Evolutionary conservation across 1,139 yeast species (phyloP), one percentile per base, ranked within the genome.

Genomic region (Suhomyces maxii): DNA sequence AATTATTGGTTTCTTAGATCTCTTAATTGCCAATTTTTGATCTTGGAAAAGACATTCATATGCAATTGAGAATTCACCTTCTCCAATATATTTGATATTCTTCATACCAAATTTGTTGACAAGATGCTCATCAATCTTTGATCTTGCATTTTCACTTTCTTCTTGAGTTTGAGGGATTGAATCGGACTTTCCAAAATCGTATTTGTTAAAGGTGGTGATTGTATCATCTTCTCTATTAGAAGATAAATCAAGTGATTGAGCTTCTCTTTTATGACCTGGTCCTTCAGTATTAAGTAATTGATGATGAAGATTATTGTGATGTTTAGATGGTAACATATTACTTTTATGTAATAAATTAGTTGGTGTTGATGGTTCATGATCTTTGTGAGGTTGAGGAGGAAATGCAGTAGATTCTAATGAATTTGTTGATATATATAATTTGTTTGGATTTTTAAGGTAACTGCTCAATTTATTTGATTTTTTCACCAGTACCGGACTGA

Each of bases 51-150:
- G 67, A 49, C 87, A 84, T 57, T 87, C 89, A 65, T 82, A 93
- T 10, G 95, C 98, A 39, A 83, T 74, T 3, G 97, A 88, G 60
- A 93, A 93, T 64, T 89, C 96, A 18, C 99, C 98, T 36, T 80
- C 73, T 4, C 96, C 97, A 43, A 90, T 73, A 42, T 84, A 68
- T 44, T 79, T 77, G 40, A 91, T 89, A 54, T 83, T 80, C 45
- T 80, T 65, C 58, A 61, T 67, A 1, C 83, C 88, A 67, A 91
- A 91, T 62, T 84, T 82, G 33, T 82, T 76, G 39, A 78, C 69
- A 50, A 89, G 71, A 59, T 83, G 88, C 38, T 79, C 79, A 57
- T 85, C 89, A 25, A 76, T 63, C 39, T 61, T 67, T 6, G 61
- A 46, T 13, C 34, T 34, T 6, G 39, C 35, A 11, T 31, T 23